Evolutionary conservation across 2,329 filamentous ascomycete species (phyloP), one percentile per base, ranked within the genome.

Genomic region (Gliomastix tumulicola): DNA sequence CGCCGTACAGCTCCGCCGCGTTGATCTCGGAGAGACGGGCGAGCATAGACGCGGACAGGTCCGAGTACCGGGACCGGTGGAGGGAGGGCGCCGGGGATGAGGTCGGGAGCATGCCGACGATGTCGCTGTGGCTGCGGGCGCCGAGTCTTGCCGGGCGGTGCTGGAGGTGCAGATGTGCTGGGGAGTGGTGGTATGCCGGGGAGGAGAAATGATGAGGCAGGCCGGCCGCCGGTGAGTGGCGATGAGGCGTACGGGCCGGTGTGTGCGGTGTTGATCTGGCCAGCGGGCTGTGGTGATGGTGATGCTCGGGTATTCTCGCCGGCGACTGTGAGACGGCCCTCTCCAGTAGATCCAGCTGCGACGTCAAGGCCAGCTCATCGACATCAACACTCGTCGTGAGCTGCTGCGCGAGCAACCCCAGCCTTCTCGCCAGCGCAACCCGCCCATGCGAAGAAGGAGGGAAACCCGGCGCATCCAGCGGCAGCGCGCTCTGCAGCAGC

Each of bases 341-440:
- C 36, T 66, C 61, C 34, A 66, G 46, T 37, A 62, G 56, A 30
- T 62, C 56, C 23, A 64, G 55, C 40, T 63, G 58, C 17, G 46
- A 44, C n/a, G 52, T 53, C 34, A 66, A 46, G 22, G 51, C 52
- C 19, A 50, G 44, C 37, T 64, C 60, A 32, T 64, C 58, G 15
- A 60, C 50, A 16, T 48, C 42, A 35, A 56, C 55, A 39, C 51
- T 48, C 35, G 51, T 49, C 16, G 58, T 53, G 33, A 65, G 56
- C 35, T 59, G 57, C 42, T 59, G 56, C 5, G 60, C 60, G 20
- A 65, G 56, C 31, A 60, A 54, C 36, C 54, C 60, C 22, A 65
- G 47, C 15, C 62, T 56, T 39, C 55, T 49, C 10, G 72, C 62
- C 36, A 76, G 61, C 18, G 66, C 61, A 42, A 71, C 62, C 38